Base-by-base conservation (phyloP, 208 protist genomes). In the Borovskyia barvae region DNA sequence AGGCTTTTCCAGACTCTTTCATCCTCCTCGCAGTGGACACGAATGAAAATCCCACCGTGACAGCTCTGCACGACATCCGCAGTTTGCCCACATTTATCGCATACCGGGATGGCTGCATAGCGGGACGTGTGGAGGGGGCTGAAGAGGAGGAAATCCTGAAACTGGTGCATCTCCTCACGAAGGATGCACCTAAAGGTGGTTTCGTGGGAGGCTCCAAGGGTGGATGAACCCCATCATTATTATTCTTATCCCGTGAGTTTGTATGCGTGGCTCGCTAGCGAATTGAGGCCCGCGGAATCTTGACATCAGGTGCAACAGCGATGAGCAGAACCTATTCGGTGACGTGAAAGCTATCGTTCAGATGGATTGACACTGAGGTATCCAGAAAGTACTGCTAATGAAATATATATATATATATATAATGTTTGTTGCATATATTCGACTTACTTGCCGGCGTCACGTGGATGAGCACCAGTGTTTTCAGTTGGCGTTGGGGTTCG, bases 41-140 rank as follows among this genome's bases (percentile, higher is more conserved):
- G 6, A 82, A 92, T 58, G 75, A 75, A 24, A 87, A 88, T 29
- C 43, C 63, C 7, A 65, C 75, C 15, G 30, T 97, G 19, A 89
- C 77, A 2, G 87, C 87, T 5, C 62, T 94, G 45, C 85, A 93
- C 53, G 83, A 94, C 39, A 78, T 97, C 14, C 78, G 85, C 33
- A 92, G 83, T 56, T 49, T 97, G 14, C 92, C 92, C 2, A 97
- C 89, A 0, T 93, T 93, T 67, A 49, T 97, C 15, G 78, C 71
- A 7, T 93, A 92, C 73, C 57, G 73, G 9, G 43, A 87, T 32
- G 92, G 92, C 15, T 43, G 63, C 42, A 83, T 92, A 20, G 46
- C 87, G 9, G 86, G 78, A 0, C 76, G 82, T 8, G 67, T 87
- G 2, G 90, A 96, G 60, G 87, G 90, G 0, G 75, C 66, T 7